Base-by-base conservation (phyloP, 1,284 basidiomycete species). In the Ustilago nuda region DNA sequence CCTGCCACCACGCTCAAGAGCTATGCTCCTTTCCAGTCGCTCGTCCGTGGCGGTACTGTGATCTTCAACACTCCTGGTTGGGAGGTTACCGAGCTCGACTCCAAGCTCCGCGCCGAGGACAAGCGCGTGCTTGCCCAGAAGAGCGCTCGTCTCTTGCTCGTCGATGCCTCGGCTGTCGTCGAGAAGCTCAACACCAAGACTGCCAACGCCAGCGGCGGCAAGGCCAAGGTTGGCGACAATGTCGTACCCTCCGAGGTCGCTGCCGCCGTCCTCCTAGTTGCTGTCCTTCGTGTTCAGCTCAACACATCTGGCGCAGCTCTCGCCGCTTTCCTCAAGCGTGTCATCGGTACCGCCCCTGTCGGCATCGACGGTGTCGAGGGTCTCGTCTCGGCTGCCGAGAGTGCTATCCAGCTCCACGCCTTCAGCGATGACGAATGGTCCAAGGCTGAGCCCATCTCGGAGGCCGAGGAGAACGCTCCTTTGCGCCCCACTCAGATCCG, bases 1-100 rank as follows among this genome's bases (percentile, higher is more conserved):
- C 78, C 82, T 46, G 63, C 73, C 27, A 62, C 70, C 36, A 64
- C 80, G n/a, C 78, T 85, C 56, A 80, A 79, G 75, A 68, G 70
- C 57, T 78, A 79, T 70, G 71, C 75, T 35, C 76, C 79, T 50
- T 81, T 85, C 65, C 74, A 74, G 51, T 72, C 81, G 23, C 71
- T 85, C 39, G 72, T 75, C 15, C 65, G 66, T 45, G 79, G 82
- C 51, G 84, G 82, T 27, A 80, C 79, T 33, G 79, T 85, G 41
- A 74, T 85, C 50, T 61, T 85, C 76, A 81, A 83, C 67, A 73
- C 76, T 7, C 72, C 77, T 46, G 80, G 78, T 17, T 83, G 82
- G 83, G 79, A 80, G 43, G 61, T 71, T 15, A 78, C 80, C 37
- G 84, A 85, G 69, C 76, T 85, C 43, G 70, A 75, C 36, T 78